Base-by-base conservation (phyloP, 768 basidiomycete genomes). In the Auriculariales sp. region DNA sequence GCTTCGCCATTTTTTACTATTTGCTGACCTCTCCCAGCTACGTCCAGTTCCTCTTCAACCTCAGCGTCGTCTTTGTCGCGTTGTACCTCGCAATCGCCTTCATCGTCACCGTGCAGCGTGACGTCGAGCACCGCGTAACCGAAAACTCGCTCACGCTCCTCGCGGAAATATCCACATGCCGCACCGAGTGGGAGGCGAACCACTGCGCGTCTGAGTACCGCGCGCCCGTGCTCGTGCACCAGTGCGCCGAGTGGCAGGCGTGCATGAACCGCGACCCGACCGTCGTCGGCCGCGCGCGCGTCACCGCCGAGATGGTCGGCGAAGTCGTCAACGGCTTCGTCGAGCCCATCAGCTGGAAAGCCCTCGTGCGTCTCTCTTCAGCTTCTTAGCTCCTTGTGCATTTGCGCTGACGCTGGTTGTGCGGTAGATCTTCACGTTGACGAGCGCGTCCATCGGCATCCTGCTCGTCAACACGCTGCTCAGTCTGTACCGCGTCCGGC, bases 341-440 rank as follows among this genome's bases (percentile, higher is more conserved):
- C 12, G 94, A 99, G 61, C 85, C 86, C 46, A 93, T 99, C 66
- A 91, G 85, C 62, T 97, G 92, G 90, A 95, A 93, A 68, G 92
- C 92, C 11, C 68, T 97, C 64, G 94, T 89, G 54, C 65, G 85
- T 66, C 27, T 49, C 32, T 48, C 42, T 52, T 19, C 15, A 9
- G 31, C 9, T 32, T 32, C 15, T 7, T 7, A 32, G 33, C 11
- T 49, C 25, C 15, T 31, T 9, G 7, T 7, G 31, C 7, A 9
- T 7, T 32, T 32, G 31, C 22, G 35, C 48, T 35, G 33, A 49
- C 27, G 39, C 54, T 29, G 33, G 31, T 42, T 28, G 25, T 25
- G 52, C 29, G 11, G 19, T 52, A 88, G 85, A 69, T 71, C 24
- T 88, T 88, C 66, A 77, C 80, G 25, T 62, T 89, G 64, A 78